A percentile compares a stretch with the other conserved stretches of the same genome.
These are phyloP conservation scores for Cryptococcus maquisensis DNA, from an alignment of 1,284 basidiomycete species.

Conservation along the genomic window DNA sequence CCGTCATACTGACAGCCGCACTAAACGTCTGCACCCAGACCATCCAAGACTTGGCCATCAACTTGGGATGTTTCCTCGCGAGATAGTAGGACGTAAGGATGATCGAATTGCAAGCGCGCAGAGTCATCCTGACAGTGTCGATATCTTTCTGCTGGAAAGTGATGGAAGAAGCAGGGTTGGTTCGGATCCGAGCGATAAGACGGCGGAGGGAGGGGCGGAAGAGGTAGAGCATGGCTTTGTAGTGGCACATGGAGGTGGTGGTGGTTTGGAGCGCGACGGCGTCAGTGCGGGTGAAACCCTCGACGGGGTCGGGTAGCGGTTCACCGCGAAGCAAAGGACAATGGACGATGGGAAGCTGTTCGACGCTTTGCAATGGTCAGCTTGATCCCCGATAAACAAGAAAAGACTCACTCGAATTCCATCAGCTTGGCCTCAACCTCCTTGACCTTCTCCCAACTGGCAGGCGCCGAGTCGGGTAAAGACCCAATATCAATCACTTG, in stretches of 20 bases:
- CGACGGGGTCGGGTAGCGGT: slow-evolving; percentile 18
- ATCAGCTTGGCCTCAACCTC: slow-evolving; percentile 22
- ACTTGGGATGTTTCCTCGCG: slow-evolving; percentile 31
- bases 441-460: slow-evolving; percentile 26
- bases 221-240: slow-evolving; percentile 38
- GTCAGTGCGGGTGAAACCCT: slow-evolving; percentile 17
- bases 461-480: slow-evolving; percentile 29
- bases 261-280: slow-evolving; percentile 15
- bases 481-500: slow-evolving; percentile 36
- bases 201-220: slow-evolving; percentile 37
- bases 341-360: slow-evolving; percentile 22
- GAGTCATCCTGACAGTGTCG: slow-evolving; percentile 26
- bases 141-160: slow-evolving; percentile 24
- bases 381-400: not conserved
- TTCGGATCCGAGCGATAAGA: slow-evolving; percentile 30
- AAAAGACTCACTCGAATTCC: slow-evolving; percentile 25
- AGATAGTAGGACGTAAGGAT: slow-evolving; percentile 31
- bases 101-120: slow-evolving; percentile 33
- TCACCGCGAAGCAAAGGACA: slow-evolving; percentile 30
- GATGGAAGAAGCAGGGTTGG: slow-evolving; percentile 11
- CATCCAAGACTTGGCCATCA: slow-evolving; percentile 35
- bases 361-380: slow-evolving; percentile 10
- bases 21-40: slow-evolving; percentile 44
- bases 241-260: slow-evolving; percentile 35
- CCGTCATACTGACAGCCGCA: slow-evolving; percentile 39